Conservation (phyloP, 1,284 basidiomycete genomes). For the Leccinum fuscescens region DNA sequence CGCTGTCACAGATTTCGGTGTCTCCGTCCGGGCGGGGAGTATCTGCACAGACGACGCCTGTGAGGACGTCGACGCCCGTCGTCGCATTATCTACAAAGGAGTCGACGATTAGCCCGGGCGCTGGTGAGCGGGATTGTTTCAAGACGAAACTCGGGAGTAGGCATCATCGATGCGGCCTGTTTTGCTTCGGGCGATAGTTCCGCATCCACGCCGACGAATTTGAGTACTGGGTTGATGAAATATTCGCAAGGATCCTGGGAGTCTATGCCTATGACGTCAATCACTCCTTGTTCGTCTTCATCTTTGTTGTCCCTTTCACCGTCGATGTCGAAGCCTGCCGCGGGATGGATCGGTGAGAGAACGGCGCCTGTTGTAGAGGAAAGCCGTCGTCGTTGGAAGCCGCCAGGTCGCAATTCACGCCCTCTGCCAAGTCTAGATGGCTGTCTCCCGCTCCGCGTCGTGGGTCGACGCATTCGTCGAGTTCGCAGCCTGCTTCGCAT, state of each 20-base stretch:
- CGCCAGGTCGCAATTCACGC: background rate
- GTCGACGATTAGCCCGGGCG: background rate
- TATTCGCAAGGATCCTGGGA: conserved; percentile 34
- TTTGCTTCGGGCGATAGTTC: conserved; percentile 6
- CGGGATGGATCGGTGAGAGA: conserved; percentile 10
- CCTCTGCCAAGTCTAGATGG: conserved; percentile 3
- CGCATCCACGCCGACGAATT: conserved; percentile 13
- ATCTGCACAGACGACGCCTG: too few species aligned
- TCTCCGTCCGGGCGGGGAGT: too few species aligned
- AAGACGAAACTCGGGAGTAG: too few species aligned
- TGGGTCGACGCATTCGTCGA: too few species aligned
- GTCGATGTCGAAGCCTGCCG: conserved; percentile 3
- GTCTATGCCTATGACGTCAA: conserved; percentile 12
- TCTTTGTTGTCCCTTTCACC: conserved; percentile 22
- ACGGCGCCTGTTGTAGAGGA: background rate
- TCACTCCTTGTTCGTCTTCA: conserved; percentile 24
- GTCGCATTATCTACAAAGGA: conserved; percentile 7
- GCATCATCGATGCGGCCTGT: background rate
- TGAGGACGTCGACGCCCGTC: conserved; percentile 3
- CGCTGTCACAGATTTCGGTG: too few species aligned
- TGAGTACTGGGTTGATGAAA: conserved; percentile 16
- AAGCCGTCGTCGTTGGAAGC: background rate
- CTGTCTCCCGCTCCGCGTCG: too few species aligned
- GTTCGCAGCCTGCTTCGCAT: too few species aligned
- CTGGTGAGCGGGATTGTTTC: too few species aligned